Evolutionary conservation across 768 basidiomycete genomes (phyloP).

Genomic region (Leccinum boreale): DNA sequence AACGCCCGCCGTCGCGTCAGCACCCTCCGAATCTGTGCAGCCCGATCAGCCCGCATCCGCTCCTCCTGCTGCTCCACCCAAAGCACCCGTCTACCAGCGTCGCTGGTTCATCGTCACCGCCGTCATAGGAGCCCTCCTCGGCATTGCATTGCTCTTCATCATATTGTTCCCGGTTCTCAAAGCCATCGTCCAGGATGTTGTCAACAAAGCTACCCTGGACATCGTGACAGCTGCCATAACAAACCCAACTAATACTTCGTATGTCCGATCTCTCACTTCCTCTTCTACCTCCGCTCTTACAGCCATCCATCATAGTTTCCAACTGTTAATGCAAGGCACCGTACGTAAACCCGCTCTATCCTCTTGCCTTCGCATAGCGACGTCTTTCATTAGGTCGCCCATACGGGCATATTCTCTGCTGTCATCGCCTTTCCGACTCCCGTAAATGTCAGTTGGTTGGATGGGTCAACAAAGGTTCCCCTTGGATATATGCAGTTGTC

Average conservation of each 20-base stretch:
- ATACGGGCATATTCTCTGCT: slow-evolving; percentile 65
- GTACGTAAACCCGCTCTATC: slow-evolving; percentile 32
- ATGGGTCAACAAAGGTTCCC: slow-evolving; percentile 41
- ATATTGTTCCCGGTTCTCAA: slow-evolving; percentile 64
- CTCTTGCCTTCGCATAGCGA: not conserved
- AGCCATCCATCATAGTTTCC: slow-evolving; percentile 41
- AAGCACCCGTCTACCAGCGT: slow-evolving; percentile 54
- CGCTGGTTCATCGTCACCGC: slow-evolving; percentile 62
- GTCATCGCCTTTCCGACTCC: slow-evolving; percentile 58
- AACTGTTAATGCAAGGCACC: slow-evolving; percentile 48
- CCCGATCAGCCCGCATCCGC: not conserved
- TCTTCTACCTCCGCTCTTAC: slow-evolving; percentile 1
- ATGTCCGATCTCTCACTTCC: slow-evolving; percentile 19
- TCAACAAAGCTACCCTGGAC: slow-evolving; percentile 53
- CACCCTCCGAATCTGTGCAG: not conserved
- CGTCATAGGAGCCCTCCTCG: slow-evolving; percentile 47
- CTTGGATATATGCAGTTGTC: slow-evolving; percentile 55
- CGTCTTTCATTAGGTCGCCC: slow-evolving; percentile 45
- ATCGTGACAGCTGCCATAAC: slow-evolving; percentile 51
- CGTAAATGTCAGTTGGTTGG: slow-evolving; percentile 58
- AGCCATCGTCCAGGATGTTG: slow-evolving; percentile 63
- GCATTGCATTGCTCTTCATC: slow-evolving; percentile 64
- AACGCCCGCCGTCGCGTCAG: not conserved
- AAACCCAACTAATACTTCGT: slow-evolving; percentile 56
- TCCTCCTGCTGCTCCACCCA: slow-evolving; percentile 5